phyloP scores from a whole-genome alignment of 2,329 filamentous ascomycete genomes.

The Emmonsiellopsis sp. region DNA sequence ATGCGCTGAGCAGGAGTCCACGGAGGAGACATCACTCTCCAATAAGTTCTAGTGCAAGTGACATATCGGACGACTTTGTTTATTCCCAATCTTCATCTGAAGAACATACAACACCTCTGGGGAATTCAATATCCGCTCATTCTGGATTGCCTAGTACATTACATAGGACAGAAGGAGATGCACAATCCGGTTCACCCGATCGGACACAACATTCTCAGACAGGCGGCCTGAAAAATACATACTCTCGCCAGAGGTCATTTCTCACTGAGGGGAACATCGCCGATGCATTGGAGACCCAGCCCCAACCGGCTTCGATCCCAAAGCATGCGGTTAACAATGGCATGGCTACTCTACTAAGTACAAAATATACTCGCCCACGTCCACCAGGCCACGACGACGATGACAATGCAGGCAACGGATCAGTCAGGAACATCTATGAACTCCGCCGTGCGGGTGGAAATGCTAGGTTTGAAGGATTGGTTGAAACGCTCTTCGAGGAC shows the following conservation, averaged over 20 bases:
- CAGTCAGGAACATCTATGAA: constrained; percentile 52
- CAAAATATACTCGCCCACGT: constrained; percentile 10
- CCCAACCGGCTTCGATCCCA: neutral
- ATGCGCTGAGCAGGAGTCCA: constrained; percentile 17
- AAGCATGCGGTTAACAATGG: neutral
- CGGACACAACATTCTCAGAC: constrained; percentile 16
- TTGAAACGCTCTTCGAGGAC: constrained; percentile 51
- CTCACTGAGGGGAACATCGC: constrained; percentile 40
- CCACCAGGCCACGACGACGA: constrained; percentile 39
- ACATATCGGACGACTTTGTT: neutral
- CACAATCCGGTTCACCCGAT: constrained; percentile 7
- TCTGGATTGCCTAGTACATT: neutral
- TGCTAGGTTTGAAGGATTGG: constrained; percentile 46
- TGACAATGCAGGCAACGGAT: constrained; percentile 27
- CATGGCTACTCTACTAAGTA: neutral
- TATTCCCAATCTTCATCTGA: neutral
- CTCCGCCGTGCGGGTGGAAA: constrained; percentile 51
- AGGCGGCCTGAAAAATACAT: constrained; percentile 44
- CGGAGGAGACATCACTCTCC: neutral
- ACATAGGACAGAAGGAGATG: neutral
- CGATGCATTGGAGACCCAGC: constrained; percentile 1
- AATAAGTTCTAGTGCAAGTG: constrained; percentile 3
- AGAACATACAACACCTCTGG: neutral
- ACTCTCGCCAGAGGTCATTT: constrained; percentile 51
- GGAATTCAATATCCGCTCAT: neutral